phyloP scores from a whole-genome alignment of 331 rosid genomes.

The Rosa hybrid region DNA sequence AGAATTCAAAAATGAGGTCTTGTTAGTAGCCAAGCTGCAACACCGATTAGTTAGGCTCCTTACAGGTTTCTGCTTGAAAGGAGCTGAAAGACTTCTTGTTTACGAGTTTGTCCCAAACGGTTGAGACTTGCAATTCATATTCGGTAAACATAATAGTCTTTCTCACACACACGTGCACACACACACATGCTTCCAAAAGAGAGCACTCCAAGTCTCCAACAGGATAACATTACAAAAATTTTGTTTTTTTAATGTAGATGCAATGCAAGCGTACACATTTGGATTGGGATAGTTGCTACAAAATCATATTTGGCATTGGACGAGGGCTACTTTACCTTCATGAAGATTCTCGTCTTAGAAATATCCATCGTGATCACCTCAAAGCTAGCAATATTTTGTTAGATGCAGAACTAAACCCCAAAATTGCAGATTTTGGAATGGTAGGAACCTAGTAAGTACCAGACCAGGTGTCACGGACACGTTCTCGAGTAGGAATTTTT shows the following conservation, averaged over 20 bases:
- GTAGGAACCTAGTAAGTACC: background rate
- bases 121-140: background rate
- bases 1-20: background rate
- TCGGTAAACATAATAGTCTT: background rate
- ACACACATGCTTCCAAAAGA: too few relatives aligned
- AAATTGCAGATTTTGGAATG: background rate
- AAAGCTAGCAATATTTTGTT: background rate
- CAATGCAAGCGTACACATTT: background rate
- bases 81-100: background rate
- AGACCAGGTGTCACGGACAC: too few relatives aligned
- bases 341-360: background rate
- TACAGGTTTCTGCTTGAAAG: background rate
- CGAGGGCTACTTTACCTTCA: background rate
- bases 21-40: background rate
- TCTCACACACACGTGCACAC: too few relatives aligned
- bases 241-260: background rate
- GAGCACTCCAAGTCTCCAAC: too few relatives aligned
- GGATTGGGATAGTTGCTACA: background rate
- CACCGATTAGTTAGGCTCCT: background rate
- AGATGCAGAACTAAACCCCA: background rate
- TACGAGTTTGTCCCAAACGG: background rate
- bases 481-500: too few relatives aligned
- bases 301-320: background rate
- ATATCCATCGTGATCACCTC: background rate
- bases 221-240: too few relatives aligned